Base-by-base conservation (phyloP, 768 basidiomycete genomes). In the Xerocomellus intermedius region DNA sequence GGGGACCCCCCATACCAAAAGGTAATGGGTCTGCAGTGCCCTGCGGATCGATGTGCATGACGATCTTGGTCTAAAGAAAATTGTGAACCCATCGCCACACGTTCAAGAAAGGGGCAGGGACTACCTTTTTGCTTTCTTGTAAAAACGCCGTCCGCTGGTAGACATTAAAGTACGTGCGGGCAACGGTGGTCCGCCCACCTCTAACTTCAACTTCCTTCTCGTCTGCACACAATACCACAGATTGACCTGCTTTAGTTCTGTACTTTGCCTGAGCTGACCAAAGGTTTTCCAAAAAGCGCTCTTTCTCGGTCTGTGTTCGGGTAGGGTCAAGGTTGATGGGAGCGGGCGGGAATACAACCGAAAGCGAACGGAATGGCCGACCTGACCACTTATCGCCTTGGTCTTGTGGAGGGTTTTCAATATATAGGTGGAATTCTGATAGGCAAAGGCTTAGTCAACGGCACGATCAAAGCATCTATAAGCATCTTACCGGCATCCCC, bases 221-320 rank as follows among this genome's bases (percentile, higher is more conserved):
- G 17, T 87, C 82, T 5, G 88, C 79, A 57, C 79, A 77, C 14
- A 92, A 73, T 10, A 87, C 82, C 17, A 89, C 85, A 2, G 88
- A 89, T 64, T 89, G 87, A 0, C 87, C 88, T 8, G 78, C 71
- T 48, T 83, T 82, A 2, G 91, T 82, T 54, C 94, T 79, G 60
- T 88, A 88, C 44, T 79, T 83, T 8, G 92, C 92, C 68, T 98
- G 94, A 22, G 85, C 86, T 41, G 80, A 80, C 94, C 94, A 98
- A 12, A 98, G 73, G 66, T 93, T 94, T 60, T 93, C 86, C 32
- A 98, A 72, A 66, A 98, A 98, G 9, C 88, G 82, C 38, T 79
- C 79, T 71, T 95, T 96, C 68, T 90, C 89, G 8, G 66, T 68
- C 52, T 82, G 79, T 5, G 84, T 82, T 50, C 82, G 79, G 0